Evolutionary conservation across 2,329 filamentous ascomycete genomes (phyloP), one percentile per base, ranked within the genome.

Genomic region (Hypomyces rosellus): DNA sequence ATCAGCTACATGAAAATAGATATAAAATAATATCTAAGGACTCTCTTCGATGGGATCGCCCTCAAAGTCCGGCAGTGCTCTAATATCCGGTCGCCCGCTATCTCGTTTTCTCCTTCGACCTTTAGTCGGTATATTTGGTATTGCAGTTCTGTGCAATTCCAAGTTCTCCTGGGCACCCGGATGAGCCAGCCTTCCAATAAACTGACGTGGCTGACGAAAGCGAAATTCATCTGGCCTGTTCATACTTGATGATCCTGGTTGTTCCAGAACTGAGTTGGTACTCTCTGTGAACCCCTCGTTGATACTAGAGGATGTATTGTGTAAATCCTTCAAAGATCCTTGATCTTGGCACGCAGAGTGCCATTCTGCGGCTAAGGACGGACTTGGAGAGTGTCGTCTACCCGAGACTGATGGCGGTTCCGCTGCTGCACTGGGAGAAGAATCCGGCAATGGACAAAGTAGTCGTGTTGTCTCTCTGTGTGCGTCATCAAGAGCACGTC

Each of bases 31-130:
- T 7, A 4, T 30, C 25, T 51, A 51, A 34, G 30, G 48, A 16
- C 49, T 54, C 34, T 60, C 63, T 33, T 68, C 66, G 46, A 69
- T 68, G 41, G 65, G 65, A 50, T 69, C 66, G 15, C 55, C 62
- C 13, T 64, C 54, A 46, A 65, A 60, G 50, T 64, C 55, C 13
- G 66, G 65, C 55, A 68, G 56, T 15, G 61, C 49, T 46, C 66
- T 60, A 49, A 69, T 64, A 48, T 68, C 61, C 15, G 64, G 65
- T 44, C 66, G 59, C 30, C 54, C 55, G n/a, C 51, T 50, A n/a
- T 57, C 55, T 51, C 60, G 57, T 40, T 50, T 53, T 43, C 50
- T 58, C 16, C 42, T 53, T 39, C 45, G 53, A 39, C 55, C 51
- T 38, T 53, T 45, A 51, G 53, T 55, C 39, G 53, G 40, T 41